phyloP scores from a whole-genome alignment of 176 grass and related monocot genomes.

The Lolium multiflorum region DNA sequence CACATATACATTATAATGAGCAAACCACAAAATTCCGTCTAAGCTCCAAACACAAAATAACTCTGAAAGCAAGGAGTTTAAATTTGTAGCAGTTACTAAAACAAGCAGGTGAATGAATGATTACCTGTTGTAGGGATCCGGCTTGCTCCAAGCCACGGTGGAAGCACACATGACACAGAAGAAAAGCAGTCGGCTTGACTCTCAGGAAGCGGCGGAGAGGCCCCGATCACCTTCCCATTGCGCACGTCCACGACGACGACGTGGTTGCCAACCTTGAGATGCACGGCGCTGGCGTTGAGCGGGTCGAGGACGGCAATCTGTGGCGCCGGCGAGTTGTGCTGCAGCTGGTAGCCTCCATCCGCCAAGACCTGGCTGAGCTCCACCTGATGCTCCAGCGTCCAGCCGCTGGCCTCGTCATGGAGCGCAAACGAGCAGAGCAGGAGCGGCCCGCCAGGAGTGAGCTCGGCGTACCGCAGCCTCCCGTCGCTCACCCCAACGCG shows the following conservation, averaged over 20 bases:
- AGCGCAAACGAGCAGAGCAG: conserved; percentile 4
- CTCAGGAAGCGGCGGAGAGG: not conserved
- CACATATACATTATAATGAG: not conserved
- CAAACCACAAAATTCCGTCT: not conserved
- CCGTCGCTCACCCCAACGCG: not conserved
- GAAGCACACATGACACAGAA: conserved; percentile 1
- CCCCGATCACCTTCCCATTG: not conserved
- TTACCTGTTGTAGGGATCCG: conserved; percentile 4
- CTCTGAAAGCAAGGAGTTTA: not conserved
- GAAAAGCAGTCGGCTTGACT: not conserved
- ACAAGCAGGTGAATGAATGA: not conserved
- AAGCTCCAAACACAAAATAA: not conserved
- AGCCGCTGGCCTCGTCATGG: not conserved
- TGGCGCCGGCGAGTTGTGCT: conserved; percentile 6
- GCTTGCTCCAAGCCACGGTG: not conserved
- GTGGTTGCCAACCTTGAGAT: conserved; percentile 10
- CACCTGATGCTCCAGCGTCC: conserved; percentile 21
- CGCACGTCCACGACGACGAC: not conserved
- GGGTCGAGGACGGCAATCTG: conserved; percentile 3
- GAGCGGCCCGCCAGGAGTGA: not conserved
- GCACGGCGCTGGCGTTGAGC: not conserved
- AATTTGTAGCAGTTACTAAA: not conserved
- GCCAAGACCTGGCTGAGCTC: conserved; percentile 8
- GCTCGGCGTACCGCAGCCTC: not conserved
- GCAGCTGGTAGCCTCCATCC: not conserved